Percentiles rank a stretch among this genome's conserved stretches.
Evolutionary conservation across 139 green algal species (phyloP).

Genomic region (Chlorella sp.): DNA sequence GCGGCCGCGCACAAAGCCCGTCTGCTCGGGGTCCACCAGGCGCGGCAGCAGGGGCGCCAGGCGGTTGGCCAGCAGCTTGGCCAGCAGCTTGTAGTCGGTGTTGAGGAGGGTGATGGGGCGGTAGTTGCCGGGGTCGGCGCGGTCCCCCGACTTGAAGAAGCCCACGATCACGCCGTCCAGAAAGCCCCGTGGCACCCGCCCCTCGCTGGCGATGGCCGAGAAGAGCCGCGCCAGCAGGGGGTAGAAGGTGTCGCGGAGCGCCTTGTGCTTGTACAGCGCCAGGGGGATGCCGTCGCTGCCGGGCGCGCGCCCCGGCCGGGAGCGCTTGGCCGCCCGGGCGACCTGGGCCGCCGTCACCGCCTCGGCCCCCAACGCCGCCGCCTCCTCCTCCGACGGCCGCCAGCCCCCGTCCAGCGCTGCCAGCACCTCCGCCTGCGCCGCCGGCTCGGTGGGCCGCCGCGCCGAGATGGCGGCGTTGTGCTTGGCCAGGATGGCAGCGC

Average conservation of each 20-base stretch:
- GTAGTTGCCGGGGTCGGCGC: constrained; percentile 17
- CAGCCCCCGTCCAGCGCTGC: neutral
- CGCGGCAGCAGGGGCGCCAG: neutral
- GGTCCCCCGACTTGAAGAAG: constrained; percentile 31
- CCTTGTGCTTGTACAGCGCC: constrained; percentile 1
- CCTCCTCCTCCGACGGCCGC: neutral
- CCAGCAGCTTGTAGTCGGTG: constrained; percentile 34
- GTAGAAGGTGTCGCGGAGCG: neutral
- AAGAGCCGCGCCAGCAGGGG: constrained; percentile 8
- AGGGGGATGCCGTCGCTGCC: constrained; percentile 4
- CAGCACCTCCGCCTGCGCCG: neutral
- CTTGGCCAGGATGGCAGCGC: neutral
- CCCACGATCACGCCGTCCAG: constrained; percentile 26
- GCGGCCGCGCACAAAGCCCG: constrained; percentile 33
- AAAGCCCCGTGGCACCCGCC: neutral
- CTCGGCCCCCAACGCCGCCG: neutral
- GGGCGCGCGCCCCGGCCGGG: neutral
- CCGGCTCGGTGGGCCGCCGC: neutral
- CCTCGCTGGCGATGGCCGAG: neutral
- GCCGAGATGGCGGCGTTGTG: neutral
- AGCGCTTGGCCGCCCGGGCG: neutral
- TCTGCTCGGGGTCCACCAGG: constrained; percentile 34
- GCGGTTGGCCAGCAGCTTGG: constrained; percentile 21
- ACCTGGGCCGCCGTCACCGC: neutral
- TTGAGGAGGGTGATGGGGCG: constrained; percentile 43